Evolutionary conservation across 768 basidiomycete genomes (phyloP).

Genomic region (Tylopilus intermedius): DNA sequence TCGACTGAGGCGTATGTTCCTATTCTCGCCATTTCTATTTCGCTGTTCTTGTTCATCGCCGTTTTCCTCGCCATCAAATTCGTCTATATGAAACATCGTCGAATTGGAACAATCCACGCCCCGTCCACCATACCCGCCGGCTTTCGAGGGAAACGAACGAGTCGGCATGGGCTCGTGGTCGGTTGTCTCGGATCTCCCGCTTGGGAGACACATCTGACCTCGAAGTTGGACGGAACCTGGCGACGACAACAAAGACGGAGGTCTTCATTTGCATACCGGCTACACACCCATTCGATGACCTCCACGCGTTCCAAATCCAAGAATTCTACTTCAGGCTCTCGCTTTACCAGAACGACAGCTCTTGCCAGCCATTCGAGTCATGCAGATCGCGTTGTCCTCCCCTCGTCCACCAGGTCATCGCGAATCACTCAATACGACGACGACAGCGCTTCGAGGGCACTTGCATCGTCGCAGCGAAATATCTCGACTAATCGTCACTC

Average conservation of each 20-base stretch:
- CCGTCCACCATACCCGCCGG: background rate
- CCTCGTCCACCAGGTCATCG: background rate
- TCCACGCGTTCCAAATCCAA: background rate
- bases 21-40: constrained; percentile 11
- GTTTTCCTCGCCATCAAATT: constrained; percentile 21
- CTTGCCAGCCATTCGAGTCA: constrained; percentile 7
- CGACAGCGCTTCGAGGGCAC: background rate
- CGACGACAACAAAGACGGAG: constrained; percentile 2
- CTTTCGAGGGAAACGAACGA: background rate
- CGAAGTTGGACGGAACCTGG: constrained; percentile 12
- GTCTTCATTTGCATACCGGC: constrained; percentile 7
- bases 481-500: background rate
- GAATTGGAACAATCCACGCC: constrained; percentile 24
- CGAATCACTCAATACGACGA: background rate
- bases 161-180: constrained; percentile 17
- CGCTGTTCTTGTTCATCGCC: constrained; percentile 14
- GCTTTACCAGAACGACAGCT: constrained; percentile 6
- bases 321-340: constrained; percentile 4
- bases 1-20: constrained; percentile 7
- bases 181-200: constrained; percentile 30
- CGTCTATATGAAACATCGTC: constrained; percentile 28
- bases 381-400: background rate
- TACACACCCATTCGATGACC: constrained; percentile 2
- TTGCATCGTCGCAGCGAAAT: background rate
- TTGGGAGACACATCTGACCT: constrained; percentile 26